Base-by-base conservation (phyloP, 140 eudicot species). In the Ambrosia hybrid region DNA sequence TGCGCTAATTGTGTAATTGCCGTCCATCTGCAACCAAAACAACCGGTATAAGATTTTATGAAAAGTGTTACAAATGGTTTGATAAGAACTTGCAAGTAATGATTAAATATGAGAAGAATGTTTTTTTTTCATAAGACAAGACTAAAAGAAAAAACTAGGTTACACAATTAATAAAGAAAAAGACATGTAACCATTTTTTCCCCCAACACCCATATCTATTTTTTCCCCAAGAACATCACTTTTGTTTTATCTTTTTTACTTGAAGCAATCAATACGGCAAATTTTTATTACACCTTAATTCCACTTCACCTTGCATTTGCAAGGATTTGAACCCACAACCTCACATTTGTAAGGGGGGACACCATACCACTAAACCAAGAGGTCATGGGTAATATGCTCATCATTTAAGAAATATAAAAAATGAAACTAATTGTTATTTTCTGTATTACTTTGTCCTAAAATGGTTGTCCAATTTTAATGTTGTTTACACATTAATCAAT, bases 1-100 rank as follows among this genome's bases (percentile, higher is more conserved):
- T 89, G 93, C 3, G 85, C 93, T 68, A 89, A 56, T 51, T 86
- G 93, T 3, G 96, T 89, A 14, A 89, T 84, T 3, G 96, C 93
- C 0, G 93, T 89, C 93, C 92, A 89, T 64, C 96, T 89, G 83
- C 78, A 73, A 41, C 51, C 49, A 16, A 8, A 51, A 15, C 41
- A 63, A 21, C 37, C 16, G 3, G 41, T 69, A 12, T 16, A 1
- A 38, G 16, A 38, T 30, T 43, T 38, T 3, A 38, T 3, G 6
- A 39, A 71, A 57, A 71, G 1, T 3, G 0, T 51, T 51, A 51
- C 17, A 51, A 51, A 12, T 21, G 38, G 6, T 57, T 57, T 57
- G 0, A 3, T 8, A 7, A 57, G 11, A 21, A 57, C 21, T 9
- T 9, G 30, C 65, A 26, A 59, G 34, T 16, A 7, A 56, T 56